Percentiles rank a stretch among this genome's conserved stretches.
These are phyloP conservation scores for Fusarium sarcochroum DNA, from an alignment of 2,329 filamentous ascomycete genomes.

Conservation along the genomic window DNA sequence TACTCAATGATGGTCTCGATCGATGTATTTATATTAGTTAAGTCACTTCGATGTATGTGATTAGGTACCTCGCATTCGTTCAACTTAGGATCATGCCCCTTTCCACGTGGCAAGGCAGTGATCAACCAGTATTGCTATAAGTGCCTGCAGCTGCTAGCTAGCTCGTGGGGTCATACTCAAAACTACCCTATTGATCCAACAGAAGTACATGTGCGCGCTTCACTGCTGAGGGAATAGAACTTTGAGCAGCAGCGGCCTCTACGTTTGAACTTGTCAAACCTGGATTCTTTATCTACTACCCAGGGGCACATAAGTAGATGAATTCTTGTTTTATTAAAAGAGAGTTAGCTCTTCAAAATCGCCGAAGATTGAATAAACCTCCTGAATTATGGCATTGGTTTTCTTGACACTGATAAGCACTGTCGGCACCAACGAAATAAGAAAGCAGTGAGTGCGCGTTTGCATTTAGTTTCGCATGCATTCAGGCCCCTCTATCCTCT, in stretches of 20 bases:
- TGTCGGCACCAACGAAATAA: not conserved
- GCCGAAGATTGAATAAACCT: not conserved
- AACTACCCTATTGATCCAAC: not conserved
- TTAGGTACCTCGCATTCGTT: no score
- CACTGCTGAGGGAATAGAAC: not conserved
- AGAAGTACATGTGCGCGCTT: not conserved
- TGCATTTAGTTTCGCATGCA: conserved; percentile 5
- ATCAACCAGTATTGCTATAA: not conserved
- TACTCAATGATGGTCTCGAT: no score
- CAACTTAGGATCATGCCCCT: no score
- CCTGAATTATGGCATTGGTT: not conserved
- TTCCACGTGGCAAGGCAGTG: not conserved
- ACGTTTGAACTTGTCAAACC: not conserved
- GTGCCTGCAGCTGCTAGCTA: conserved; percentile 12
- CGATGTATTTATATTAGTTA: no score
- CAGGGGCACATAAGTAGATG: not conserved
- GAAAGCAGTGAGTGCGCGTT: not conserved
- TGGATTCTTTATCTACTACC: not conserved
- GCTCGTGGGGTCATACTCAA: not conserved
- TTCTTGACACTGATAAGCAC: conserved; percentile 11
- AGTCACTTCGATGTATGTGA: no score
- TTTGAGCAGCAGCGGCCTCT: no score
- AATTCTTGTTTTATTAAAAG: no score
- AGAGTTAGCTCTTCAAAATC: no score
- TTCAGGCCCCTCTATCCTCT: not conserved